These are phyloP conservation scores for Spathaspora gorwiae DNA, from an alignment of 805 yeast species.

Conservation along the genomic window DNA sequence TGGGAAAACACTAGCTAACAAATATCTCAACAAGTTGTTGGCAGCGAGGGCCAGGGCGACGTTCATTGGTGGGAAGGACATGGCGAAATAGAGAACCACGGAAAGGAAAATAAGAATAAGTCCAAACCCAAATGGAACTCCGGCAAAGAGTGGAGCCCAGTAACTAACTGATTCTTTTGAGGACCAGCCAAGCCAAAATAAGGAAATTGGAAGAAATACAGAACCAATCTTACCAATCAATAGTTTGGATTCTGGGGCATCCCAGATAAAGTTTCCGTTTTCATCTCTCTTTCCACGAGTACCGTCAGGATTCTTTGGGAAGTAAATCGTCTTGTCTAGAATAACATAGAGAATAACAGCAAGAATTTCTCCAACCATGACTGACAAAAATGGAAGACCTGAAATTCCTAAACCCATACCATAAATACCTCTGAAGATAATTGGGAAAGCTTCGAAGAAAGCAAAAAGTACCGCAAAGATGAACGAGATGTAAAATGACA, in stretches of 20 bases:
- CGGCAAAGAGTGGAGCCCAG: slow-evolving; percentile 74
- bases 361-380: slow-evolving; percentile 59
- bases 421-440: slow-evolving; percentile 65
- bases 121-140: slow-evolving; percentile 75
- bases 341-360: slow-evolving; percentile 52
- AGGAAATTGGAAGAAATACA: slow-evolving; percentile 56
- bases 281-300: slow-evolving; percentile 51
- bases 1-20: slow-evolving; percentile 77
- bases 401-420: slow-evolving; percentile 55
- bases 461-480: slow-evolving; percentile 76
- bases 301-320: slow-evolving; percentile 60
- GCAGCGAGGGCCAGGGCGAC: slow-evolving; percentile 91
- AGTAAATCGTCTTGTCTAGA: slow-evolving; percentile 46
- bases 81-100: slow-evolving; percentile 61
- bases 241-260: slow-evolving; percentile 59
- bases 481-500: slow-evolving; percentile 67
- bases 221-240: slow-evolving; percentile 65
- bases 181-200: slow-evolving; percentile 85
- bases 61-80: slow-evolving; percentile 67
- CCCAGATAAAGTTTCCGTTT: slow-evolving; percentile 50
- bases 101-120: slow-evolving; percentile 68
- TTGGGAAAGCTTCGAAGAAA: slow-evolving; percentile 75
- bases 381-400: slow-evolving; percentile 68
- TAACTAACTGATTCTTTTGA: slow-evolving; percentile 59
- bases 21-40: slow-evolving; percentile 72